Evolutionary conservation across 208 protist species (phyloP).

Genomic region (Acanthamoeba triangularis): DNA sequence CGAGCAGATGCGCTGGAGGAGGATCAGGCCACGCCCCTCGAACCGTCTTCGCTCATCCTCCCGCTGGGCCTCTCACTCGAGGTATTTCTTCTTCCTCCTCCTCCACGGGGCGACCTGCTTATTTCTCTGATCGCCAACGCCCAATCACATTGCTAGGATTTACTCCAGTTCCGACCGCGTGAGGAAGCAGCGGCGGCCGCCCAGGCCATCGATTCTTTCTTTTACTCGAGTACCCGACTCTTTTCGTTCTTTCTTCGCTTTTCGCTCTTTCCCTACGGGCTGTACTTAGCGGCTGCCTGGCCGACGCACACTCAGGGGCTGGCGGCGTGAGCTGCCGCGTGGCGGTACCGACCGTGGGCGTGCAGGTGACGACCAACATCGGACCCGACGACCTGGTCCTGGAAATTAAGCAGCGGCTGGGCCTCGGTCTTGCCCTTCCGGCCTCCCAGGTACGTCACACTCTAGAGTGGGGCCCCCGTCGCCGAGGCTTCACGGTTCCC

Average conservation of each 20-base stretch:
- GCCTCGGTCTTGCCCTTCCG: not conserved
- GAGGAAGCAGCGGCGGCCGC: not conserved
- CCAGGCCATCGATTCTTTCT: not conserved
- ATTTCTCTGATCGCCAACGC: not conserved
- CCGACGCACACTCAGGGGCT: not conserved
- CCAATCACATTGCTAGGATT: slow-evolving; percentile 14
- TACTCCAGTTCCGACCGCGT: not conserved
- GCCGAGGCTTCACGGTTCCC: no score
- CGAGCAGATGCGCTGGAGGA: slow-evolving; percentile 3
- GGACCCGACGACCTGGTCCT: slow-evolving; percentile 26
- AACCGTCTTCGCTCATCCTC: not conserved
- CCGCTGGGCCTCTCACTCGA: not conserved
- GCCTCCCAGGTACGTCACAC: not conserved
- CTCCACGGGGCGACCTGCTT: no score
- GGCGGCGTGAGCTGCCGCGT: slow-evolving; percentile 4
- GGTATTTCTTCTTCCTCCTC: not conserved
- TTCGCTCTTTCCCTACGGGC: not conserved
- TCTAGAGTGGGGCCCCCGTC: not conserved
- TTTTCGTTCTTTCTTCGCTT: not conserved
- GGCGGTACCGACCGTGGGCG: not conserved
- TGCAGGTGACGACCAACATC: not conserved
- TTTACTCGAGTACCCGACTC: not conserved
- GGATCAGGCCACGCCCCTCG: not conserved
- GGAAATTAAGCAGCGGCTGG: not conserved
- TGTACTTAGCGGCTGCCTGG: not conserved